Conservation (phyloP, 1,284 basidiomycete species). For the Moniliophthora roreri region DNA sequence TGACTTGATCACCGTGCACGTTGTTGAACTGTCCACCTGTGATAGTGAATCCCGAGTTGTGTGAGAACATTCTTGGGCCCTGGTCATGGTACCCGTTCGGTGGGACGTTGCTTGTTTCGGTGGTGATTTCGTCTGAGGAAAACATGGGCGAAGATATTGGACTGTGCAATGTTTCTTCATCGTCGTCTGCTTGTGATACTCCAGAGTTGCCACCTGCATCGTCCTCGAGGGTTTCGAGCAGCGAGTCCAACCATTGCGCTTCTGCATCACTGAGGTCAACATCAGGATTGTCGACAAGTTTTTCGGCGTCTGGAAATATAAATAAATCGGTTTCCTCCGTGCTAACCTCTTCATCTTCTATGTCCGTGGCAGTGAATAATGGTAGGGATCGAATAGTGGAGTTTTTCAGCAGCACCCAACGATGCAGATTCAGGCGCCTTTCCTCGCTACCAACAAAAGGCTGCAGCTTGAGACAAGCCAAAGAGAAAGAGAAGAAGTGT, state of each 20-base stretch:
- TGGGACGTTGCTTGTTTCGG: too few relatives aligned
- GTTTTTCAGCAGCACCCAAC: conserved; percentile 85
- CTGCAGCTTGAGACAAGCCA: conserved; percentile 76
- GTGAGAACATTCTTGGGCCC: too few relatives aligned
- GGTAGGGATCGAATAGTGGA: conserved; percentile 60
- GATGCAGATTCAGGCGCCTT: conserved; percentile 73
- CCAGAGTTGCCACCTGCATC: conserved; percentile 61
- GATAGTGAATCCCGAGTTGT: too few relatives aligned
- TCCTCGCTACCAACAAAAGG: conserved; percentile 59
- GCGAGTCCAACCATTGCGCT: conserved; percentile 76
- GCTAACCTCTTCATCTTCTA: conserved; percentile 34
- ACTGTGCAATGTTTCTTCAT: conserved; percentile 53
- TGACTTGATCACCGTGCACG: too few relatives aligned
- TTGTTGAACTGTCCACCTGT: too few relatives aligned
- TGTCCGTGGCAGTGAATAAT: conserved; percentile 28
- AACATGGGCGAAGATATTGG: conserved; percentile 67
- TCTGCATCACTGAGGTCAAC: conserved; percentile 51
- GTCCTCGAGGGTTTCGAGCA: conserved; percentile 67
- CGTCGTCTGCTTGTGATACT: conserved; percentile 47
- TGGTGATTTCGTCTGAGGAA: conserved; percentile 68
- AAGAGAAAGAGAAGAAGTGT: conserved; percentile 51
- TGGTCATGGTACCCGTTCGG: too few relatives aligned
- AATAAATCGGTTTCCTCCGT: conserved; percentile 59
- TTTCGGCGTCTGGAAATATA: conserved; percentile 75
- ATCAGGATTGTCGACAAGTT: conserved; percentile 41